A percentile compares a stretch with the other conserved stretches of the same genome.
Conservation (phyloP, 805 yeast genomes). For the Kazachstania psychrophila region DNA sequence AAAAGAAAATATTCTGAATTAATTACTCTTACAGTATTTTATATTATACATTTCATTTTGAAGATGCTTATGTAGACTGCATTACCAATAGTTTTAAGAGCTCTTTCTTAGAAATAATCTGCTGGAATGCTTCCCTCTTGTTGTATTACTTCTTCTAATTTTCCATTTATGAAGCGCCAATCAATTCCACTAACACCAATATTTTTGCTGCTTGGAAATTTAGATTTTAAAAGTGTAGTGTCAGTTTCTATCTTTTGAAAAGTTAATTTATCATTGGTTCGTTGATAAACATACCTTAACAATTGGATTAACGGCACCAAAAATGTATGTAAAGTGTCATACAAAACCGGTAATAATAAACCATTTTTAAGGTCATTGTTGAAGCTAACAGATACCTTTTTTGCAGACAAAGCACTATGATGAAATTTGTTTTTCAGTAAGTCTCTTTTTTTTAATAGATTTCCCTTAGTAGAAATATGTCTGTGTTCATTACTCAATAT, state of each 20-base stretch:
- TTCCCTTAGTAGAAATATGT: slow-evolving; percentile 2
- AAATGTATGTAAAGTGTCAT: slow-evolving; percentile 20
- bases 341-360: slow-evolving; percentile 18
- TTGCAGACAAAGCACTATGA: slow-evolving; percentile 3
- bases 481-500: slow-evolving; percentile 3
- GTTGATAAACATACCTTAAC: slow-evolving; percentile 22
- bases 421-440: slow-evolving; percentile 6
- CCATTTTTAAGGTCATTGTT: background rate
- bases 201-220: slow-evolving; percentile 22
- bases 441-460: slow-evolving; percentile 3
- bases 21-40: no score
- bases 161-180: slow-evolving; percentile 17
- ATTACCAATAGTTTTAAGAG: no score
- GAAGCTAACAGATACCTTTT: background rate
- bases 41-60: no score
- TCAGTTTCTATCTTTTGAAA: slow-evolving; percentile 18
- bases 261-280: slow-evolving; percentile 24
- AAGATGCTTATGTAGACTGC: no score
- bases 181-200: slow-evolving; percentile 16
- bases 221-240: slow-evolving; percentile 8
- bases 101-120: background rate
- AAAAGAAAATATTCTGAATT: no score
- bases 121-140: background rate
- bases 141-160: background rate
- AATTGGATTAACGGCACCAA: slow-evolving; percentile 22